Base-by-base conservation (phyloP, 2,329 filamentous ascomycete species). In the Neonectria magnoliae region DNA sequence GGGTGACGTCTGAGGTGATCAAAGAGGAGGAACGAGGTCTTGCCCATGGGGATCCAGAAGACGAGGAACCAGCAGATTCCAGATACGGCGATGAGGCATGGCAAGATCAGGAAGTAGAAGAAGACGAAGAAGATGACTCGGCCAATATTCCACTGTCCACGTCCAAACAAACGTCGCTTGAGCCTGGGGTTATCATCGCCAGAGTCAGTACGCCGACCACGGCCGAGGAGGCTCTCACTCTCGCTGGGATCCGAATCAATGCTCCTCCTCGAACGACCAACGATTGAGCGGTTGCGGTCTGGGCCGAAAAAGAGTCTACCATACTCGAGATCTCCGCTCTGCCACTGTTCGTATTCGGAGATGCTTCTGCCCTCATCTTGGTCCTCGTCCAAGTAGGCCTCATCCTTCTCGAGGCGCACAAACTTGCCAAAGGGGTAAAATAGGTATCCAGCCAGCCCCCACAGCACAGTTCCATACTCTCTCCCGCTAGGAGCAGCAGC, bases 291-390 rank as follows among this genome's bases (percentile, higher is more conserved):
- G 71, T 86, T 90, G 65, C 88, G 82, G 58, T 89, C 88, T 3
- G 96, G 96, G 0, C 96, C 97, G 77, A 99, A 99, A 83, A 99
- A 98, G 2, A 99, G 87, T 36, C 95, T 88, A 3, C 96, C 96
- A 77, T 98, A 94, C 79, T 99, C 96, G 36, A 99, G 87, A 75
- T 99, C 96, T 55, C 96, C 96, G 76, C 90, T 98, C 81, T 99
- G 96, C 96, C 96, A 99, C 80, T 97, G 94, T 79, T 99, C 96
- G 77, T 99, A 99, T 81, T 99, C 96, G 74, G 93, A 97, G 75
- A 99, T 98, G 81, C 94, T 98, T 75, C 96, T 90, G 20, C 96
- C 96, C 80, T 99, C 96, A 44, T 95, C 94, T 75, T 96, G 90
- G 74, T 99, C 96, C 81, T 99, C 96, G 65, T 98, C 92, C 52